Evolutionary conservation across 2,329 filamentous ascomycete genomes (phyloP).

Genomic region (Trichoderma oligosporum): DNA sequence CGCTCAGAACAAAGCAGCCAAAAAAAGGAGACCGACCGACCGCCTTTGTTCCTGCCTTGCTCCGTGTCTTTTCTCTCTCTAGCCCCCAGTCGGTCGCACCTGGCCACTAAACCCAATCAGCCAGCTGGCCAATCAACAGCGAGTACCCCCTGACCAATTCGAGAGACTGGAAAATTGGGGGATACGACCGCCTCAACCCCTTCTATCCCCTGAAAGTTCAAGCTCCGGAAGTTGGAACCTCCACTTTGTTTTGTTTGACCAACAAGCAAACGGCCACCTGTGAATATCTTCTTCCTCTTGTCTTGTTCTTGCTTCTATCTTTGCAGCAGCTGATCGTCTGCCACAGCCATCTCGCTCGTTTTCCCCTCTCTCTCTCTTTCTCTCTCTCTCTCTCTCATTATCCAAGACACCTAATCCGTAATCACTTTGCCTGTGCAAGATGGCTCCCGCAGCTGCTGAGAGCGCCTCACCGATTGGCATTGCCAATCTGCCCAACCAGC

Average conservation of each 20-base stretch:
- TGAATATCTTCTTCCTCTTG: slow-evolving; percentile 15
- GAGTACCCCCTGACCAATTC: slow-evolving; percentile 22
- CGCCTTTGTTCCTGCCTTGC: slow-evolving; percentile 10
- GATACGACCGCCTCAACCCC: slow-evolving; percentile 20
- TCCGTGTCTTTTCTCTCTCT: slow-evolving; percentile 11
- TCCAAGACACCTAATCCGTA: slow-evolving; percentile 15
- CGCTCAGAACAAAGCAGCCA: neutral
- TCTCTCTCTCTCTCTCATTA: too few species aligned
- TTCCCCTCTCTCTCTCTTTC: neutral
- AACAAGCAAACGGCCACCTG: slow-evolving; percentile 14
- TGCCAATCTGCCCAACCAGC: slow-evolving; percentile 70
- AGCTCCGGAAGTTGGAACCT: slow-evolving; percentile 19
- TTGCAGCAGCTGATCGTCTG: slow-evolving; percentile 9
- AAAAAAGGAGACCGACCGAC: slow-evolving; percentile 11
- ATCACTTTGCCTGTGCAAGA: slow-evolving; percentile 34
- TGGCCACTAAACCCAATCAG: slow-evolving; percentile 28
- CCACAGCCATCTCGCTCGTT: slow-evolving; percentile 12
- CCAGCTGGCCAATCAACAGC: slow-evolving; percentile 16
- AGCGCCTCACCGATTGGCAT: slow-evolving; percentile 68
- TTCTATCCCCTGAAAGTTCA: slow-evolving; percentile 21
- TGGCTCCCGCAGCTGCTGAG: slow-evolving; percentile 57
- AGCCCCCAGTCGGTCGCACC: slow-evolving; percentile 26
- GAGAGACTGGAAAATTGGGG: slow-evolving; percentile 33
- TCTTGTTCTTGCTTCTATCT: slow-evolving; percentile 10
- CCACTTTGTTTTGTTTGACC: slow-evolving; percentile 17